Conservation (phyloP, 1,139 yeast genomes). For the Meyerozyma smithsonii region DNA sequence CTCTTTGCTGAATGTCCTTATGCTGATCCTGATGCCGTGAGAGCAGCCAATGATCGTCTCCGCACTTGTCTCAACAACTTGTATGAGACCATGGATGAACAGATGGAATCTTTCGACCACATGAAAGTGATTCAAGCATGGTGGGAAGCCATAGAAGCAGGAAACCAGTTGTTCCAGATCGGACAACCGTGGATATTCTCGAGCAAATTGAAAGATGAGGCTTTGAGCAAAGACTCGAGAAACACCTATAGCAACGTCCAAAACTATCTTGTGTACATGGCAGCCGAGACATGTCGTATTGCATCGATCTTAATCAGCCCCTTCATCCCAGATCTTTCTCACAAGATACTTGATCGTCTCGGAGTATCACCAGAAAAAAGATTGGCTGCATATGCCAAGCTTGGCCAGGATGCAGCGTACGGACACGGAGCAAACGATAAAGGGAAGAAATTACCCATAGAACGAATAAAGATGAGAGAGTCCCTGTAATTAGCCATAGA, state of each 20-base stretch:
- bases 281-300: constrained; percentile 70
- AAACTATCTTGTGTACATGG: constrained; percentile 54
- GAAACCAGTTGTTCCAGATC: constrained; percentile 60
- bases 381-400: constrained; percentile 25
- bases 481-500: constrained; percentile 9
- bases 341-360: constrained; percentile 57
- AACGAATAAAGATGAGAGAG: constrained; percentile 20
- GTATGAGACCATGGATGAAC: constrained; percentile 30
- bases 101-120: constrained; percentile 48
- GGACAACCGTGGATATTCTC: constrained; percentile 56
- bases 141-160: constrained; percentile 56
- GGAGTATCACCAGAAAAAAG: constrained; percentile 45
- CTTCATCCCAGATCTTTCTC: constrained; percentile 63
- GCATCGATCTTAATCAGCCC: constrained; percentile 65
- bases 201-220: constrained; percentile 25
- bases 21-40: constrained; percentile 13
- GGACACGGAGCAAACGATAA: constrained; percentile 34
- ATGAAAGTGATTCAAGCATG: constrained; percentile 57
- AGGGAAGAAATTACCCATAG: constrained; percentile 22
- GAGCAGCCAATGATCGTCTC: constrained; percentile 17
- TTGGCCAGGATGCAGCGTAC: constrained; percentile 49
- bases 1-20: constrained; percentile 13
- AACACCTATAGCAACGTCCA: constrained; percentile 26
- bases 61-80: constrained; percentile 18
- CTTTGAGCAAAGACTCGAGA: constrained; percentile 20